Conservation (phyloP, 1,139 yeast species). For the Geotrichum aggregatum region DNA sequence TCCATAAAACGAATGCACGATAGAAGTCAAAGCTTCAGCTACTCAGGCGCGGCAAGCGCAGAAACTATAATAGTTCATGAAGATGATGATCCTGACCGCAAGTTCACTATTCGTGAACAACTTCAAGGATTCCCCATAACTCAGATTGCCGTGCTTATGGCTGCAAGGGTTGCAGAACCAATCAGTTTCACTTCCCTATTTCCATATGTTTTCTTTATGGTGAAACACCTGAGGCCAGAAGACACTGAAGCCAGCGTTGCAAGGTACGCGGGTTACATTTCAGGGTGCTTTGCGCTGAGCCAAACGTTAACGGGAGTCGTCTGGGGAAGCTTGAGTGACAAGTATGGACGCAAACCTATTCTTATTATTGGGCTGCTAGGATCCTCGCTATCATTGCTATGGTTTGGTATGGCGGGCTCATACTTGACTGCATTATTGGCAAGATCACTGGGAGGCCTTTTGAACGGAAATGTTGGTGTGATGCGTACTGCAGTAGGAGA, state of each 20-base stretch:
- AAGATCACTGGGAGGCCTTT: slow-evolving; percentile 51
- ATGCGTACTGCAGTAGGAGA: slow-evolving; percentile 60
- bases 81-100: background rate
- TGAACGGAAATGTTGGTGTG: slow-evolving; percentile 62
- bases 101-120: slow-evolving; percentile 23
- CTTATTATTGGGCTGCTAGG: slow-evolving; percentile 52
- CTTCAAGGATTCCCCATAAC: slow-evolving; percentile 48
- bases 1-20: no score
- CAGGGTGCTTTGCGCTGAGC: slow-evolving; percentile 51
- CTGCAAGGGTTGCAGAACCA: slow-evolving; percentile 57
- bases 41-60: no score
- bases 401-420: slow-evolving; percentile 49
- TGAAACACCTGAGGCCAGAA: slow-evolving; percentile 39
- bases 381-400: slow-evolving; percentile 46
- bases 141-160: slow-evolving; percentile 46
- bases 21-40: no score
- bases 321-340: slow-evolving; percentile 59
- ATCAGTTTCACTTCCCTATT: slow-evolving; percentile 59
- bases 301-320: slow-evolving; percentile 54
- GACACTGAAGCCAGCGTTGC: slow-evolving; percentile 42
- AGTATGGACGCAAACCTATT: slow-evolving; percentile 55
- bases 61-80: background rate
- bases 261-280: slow-evolving; percentile 55
- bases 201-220: slow-evolving; percentile 64
- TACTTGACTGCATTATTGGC: slow-evolving; percentile 52